A percentile compares a stretch with the other conserved stretches of the same genome.
Conservation (phyloP, 192 early-diverging fungal species). For the Umbelopsis sp. region DNA sequence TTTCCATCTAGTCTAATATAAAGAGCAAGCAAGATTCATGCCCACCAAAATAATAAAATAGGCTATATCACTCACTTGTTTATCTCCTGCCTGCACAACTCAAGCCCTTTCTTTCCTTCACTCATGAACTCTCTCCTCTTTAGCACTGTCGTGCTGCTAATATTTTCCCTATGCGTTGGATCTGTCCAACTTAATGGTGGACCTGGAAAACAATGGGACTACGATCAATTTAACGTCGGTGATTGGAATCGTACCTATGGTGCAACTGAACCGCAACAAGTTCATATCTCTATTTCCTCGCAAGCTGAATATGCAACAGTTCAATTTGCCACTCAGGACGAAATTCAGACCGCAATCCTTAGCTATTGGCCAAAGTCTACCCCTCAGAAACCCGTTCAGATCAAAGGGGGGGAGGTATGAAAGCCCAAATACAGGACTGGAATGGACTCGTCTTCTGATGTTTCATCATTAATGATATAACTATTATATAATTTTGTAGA, state of each 20-base stretch:
- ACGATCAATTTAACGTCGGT: conserved; percentile 24
- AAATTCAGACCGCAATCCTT: conserved; percentile 7
- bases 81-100: not conserved
- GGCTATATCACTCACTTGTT: not conserved
- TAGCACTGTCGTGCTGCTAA: not conserved
- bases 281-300: conserved; percentile 29
- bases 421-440: no score
- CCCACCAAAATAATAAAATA: no score
- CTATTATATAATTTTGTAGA: conserved; percentile 19
- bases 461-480: not conserved
- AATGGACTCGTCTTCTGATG: no score
- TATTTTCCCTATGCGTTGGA: not conserved
- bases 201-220: conserved; percentile 17
- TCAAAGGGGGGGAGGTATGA: conserved; percentile 7
- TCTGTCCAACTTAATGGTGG: not conserved
- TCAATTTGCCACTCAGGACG: conserved; percentile 28
- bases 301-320: conserved; percentile 32
- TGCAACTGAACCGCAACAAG: conserved; percentile 29
- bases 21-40: no score
- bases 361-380: conserved; percentile 28
- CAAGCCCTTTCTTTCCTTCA: not conserved
- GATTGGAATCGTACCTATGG: conserved; percentile 38
- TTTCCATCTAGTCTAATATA: no score
- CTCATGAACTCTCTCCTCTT: not conserved
- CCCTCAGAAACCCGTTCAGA: not conserved